These are phyloP conservation scores for Patellifolia procumbens DNA, from an alignment of 179 eudicot species.

Conservation along the genomic window DNA sequence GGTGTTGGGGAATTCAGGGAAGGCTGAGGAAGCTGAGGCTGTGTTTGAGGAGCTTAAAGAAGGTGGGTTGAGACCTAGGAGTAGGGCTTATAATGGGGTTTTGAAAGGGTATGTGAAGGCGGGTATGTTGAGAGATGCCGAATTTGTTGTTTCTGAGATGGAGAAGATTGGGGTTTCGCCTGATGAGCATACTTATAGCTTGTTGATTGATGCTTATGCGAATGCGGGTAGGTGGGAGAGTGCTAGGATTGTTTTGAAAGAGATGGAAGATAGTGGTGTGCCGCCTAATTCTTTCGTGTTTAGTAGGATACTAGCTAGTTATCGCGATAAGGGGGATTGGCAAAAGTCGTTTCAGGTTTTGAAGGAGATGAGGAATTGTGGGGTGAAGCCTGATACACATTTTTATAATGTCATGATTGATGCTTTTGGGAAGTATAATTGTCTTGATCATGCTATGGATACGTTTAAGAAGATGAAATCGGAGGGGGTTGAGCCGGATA, in stretches of 20 bases:
- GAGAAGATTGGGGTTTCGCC: slow-evolving; percentile 76
- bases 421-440: slow-evolving; percentile 88
- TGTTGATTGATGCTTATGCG: slow-evolving; percentile 84
- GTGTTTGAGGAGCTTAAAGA: slow-evolving; percentile 92
- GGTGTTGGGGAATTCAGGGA: slow-evolving; percentile 64
- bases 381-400: slow-evolving; percentile 81
- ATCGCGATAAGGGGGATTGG: slow-evolving; percentile 93
- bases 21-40: slow-evolving; percentile 91
- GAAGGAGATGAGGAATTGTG: slow-evolving; percentile 80
- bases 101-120: slow-evolving; percentile 79
- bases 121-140: slow-evolving; percentile 76
- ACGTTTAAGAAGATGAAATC: slow-evolving; percentile 70
- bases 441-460: slow-evolving; percentile 86
- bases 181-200: slow-evolving; percentile 81
- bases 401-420: slow-evolving; percentile 95
- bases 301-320: slow-evolving; percentile 75
- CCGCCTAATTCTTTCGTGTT: slow-evolving; percentile 74
- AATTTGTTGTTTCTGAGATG: slow-evolving; percentile 74
- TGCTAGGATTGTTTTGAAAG: slow-evolving; percentile 86
- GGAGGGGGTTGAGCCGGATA: slow-evolving; percentile 87
- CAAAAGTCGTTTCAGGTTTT: slow-evolving; percentile 85
- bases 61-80: slow-evolving; percentile 78
- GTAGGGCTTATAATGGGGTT: slow-evolving; percentile 86
- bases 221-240: slow-evolving; percentile 97
- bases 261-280: slow-evolving; percentile 80